Evolutionary conservation across 1,284 basidiomycete genomes (phyloP), one percentile per base, ranked within the genome.

Genomic region (Sanghuangporus baumii): DNA sequence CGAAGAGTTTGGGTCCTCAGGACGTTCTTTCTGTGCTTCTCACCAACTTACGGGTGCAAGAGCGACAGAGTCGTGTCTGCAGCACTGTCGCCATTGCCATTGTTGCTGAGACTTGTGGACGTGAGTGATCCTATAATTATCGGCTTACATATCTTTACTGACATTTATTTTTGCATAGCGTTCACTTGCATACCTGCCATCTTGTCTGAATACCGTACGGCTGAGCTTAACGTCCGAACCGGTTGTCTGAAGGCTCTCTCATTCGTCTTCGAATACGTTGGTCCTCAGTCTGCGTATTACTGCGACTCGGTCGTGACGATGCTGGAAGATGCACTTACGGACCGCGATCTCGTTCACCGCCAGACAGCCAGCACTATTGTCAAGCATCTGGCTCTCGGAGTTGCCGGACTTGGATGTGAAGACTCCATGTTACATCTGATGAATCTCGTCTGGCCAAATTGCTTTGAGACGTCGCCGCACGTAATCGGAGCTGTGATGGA

Each of bases 131-230:
- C 18, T 55, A 64, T 64, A 55, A 36, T 34, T 59, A 6, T 63
- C 8, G 65, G 9, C 57, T 64, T 60, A 12, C 62, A 23, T 57
- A 16, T 4, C 41, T 51, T 57, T 51, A 26, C 52, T 47, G 47
- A 55, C n/a, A 67, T 40, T 55, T 60, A 36, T 26, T 65, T 46
- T 47, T 59, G 66, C 67, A 3, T 66, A 89, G 89, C 97, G 8
- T 99, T 99, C 82, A 99, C 96, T 0, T 98, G 96, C 76, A 97
- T 99, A 66, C 97, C 97, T 3, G 97, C 97, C 37, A 98, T 99
- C 70, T 83, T 99, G 51, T 98, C 98, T 77, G 97, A 99, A 74
- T 99, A 99, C 76, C 90, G 96, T 57, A 99, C 96, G 1, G 93
- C 93, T 1, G 97, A 99, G 73, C 83, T 99, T 66, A 99, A 99